A percentile compares a stretch with the other conserved stretches of the same genome.
phyloP scores from a whole-genome alignment of 192 early-diverging fungal genomes.

The Jimgerdemannia flammicorona region DNA sequence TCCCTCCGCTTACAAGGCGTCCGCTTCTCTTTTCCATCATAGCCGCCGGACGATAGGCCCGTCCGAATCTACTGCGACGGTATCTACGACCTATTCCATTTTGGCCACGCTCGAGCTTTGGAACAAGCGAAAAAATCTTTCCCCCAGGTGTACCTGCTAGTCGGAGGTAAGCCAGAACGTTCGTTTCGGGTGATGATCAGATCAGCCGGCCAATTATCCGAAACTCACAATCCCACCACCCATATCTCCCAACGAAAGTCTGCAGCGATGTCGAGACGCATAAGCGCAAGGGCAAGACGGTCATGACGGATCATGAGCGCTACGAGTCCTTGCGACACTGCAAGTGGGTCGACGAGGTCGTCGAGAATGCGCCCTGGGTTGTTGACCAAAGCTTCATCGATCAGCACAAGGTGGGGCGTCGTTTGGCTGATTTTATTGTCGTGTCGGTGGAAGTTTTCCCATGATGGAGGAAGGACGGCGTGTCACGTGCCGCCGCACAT shows the following conservation, averaged over 20 bases:
- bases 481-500: too few relatives aligned
- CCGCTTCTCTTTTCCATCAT: background rate
- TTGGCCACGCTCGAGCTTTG: constrained; percentile 69
- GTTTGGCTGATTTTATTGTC: too few relatives aligned
- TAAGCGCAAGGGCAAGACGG: constrained; percentile 75
- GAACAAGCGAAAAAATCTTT: constrained; percentile 81
- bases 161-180: constrained; percentile 42
- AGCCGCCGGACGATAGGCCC: constrained; percentile 57
- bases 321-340: constrained; percentile 79
- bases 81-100: constrained; percentile 80
- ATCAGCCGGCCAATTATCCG: background rate
- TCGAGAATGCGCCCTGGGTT: constrained; percentile 73
- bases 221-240: background rate
- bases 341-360: constrained; percentile 81
- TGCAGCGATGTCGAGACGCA: constrained; percentile 76
- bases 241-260: constrained; percentile 22
- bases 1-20: background rate
- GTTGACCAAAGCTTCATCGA: constrained; percentile 75
- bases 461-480: too few relatives aligned
- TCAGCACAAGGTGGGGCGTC: constrained; percentile 36
- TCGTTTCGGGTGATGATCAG: background rate
- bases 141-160: constrained; percentile 66
- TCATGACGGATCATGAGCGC: constrained; percentile 73
- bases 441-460: too few relatives aligned
- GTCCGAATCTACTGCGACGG: constrained; percentile 79